A percentile compares a stretch with the other conserved stretches of the same genome.
phyloP scores from a whole-genome alignment of 2,329 filamentous ascomycete genomes.

The Fusarium decemcellulare region DNA sequence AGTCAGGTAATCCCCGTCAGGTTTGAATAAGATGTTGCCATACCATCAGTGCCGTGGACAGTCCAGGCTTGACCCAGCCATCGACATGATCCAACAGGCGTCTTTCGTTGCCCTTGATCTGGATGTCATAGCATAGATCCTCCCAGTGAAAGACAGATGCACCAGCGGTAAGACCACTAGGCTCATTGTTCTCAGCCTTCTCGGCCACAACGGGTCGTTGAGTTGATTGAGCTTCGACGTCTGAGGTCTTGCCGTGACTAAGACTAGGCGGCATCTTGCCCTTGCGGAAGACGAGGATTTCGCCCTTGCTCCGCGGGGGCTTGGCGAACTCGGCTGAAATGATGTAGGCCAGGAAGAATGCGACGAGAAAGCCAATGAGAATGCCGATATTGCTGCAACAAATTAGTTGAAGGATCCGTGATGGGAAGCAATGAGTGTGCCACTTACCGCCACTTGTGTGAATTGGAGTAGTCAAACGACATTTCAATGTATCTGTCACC shows the following conservation, averaged over 20 bases:
- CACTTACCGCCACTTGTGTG: constrained; percentile 66
- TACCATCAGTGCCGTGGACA: constrained; percentile 69
- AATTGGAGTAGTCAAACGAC: constrained; percentile 69
- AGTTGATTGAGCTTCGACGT: constrained; percentile 48
- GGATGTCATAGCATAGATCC: constrained; percentile 73
- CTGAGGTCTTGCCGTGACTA: constrained; percentile 65
- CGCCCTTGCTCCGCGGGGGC: constrained; percentile 72
- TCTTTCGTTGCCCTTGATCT: constrained; percentile 75
- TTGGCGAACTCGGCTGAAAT: constrained; percentile 75
- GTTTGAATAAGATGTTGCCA: rapidly evolving
- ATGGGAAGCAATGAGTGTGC: rapidly evolving
- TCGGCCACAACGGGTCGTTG: constrained; percentile 29
- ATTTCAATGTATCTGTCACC: constrained; percentile 72
- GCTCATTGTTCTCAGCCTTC: constrained; percentile 23
- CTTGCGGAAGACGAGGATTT: constrained; percentile 76
- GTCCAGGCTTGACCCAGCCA: constrained; percentile 84
- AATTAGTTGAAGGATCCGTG: rapidly evolving
- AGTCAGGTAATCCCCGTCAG: neutral
- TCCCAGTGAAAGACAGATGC: constrained; percentile 76
- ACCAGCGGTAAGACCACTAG: constrained; percentile 15
- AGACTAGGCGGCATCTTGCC: constrained; percentile 69
- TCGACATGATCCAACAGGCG: constrained; percentile 80
- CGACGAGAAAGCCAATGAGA: constrained; percentile 73
- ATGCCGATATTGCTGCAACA: constrained; percentile 75
- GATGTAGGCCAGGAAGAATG: constrained; percentile 75